Evolutionary conservation across 768 basidiomycete species (phyloP).

Genomic region (Panus rudis): DNA sequence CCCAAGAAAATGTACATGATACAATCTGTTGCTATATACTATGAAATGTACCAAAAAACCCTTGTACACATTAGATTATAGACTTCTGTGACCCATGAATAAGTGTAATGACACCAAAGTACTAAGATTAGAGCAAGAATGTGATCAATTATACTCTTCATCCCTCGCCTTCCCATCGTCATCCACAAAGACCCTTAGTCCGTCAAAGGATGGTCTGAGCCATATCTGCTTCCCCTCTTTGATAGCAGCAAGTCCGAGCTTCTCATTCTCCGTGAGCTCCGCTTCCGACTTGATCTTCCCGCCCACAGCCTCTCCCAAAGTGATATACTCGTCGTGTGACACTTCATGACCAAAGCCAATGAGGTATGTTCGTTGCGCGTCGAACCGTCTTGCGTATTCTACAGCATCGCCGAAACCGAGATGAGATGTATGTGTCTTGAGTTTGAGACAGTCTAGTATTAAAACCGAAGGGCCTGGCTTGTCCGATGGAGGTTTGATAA

Average conservation of each 20-base stretch:
- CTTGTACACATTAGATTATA: too few species aligned
- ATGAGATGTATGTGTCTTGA: conserved; percentile 68
- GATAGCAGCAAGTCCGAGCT: conserved; percentile 39
- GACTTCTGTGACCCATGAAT: too few species aligned
- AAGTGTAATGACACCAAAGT: too few species aligned
- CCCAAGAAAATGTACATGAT: too few species aligned
- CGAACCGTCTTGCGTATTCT: conserved; percentile 44
- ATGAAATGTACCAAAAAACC: too few species aligned
- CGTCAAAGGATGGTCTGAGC: conserved; percentile 73
- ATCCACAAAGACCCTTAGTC: conserved; percentile 49
- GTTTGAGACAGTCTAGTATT: conserved; percentile 71
- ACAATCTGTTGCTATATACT: too few species aligned
- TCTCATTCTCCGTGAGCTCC: conserved; percentile 28
- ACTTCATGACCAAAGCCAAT: conserved; percentile 75
- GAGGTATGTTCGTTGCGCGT: conserved; percentile 60
- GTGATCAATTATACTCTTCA: conserved; percentile 37
- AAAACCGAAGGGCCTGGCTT: conserved; percentile 42
- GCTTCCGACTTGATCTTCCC: conserved; percentile 20
- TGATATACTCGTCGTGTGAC: conserved; percentile 69
- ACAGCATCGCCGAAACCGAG: conserved; percentile 66
- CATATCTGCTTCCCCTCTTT: conserved; percentile 43
- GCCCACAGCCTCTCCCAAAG: conserved; percentile 48
- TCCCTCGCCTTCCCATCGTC: conserved; percentile 39
- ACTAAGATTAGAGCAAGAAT: too few species aligned
- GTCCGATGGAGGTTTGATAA: conserved; percentile 27